Evolutionary conservation across 805 yeast species (phyloP).

Genomic region (Saccharomyces jurei): DNA sequence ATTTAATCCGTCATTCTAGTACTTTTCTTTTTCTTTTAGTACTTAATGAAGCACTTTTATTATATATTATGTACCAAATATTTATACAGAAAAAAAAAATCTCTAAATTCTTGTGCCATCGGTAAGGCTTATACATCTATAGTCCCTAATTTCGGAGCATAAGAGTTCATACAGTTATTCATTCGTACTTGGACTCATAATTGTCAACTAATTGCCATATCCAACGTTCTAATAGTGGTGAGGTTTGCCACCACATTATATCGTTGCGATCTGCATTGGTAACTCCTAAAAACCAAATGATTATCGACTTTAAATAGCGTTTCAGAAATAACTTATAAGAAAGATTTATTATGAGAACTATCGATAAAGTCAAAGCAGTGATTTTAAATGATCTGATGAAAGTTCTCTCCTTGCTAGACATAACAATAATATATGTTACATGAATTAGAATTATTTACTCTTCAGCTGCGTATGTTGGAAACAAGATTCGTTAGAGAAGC

Average conservation of each 20-base stretch:
- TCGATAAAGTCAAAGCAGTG: neutral
- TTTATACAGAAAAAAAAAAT: neutral
- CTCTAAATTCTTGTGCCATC: neutral
- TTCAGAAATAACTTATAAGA: neutral
- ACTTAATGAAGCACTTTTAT: neutral
- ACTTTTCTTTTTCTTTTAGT: neutral
- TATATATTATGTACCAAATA: neutral
- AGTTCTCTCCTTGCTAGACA: neutral
- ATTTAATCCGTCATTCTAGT: neutral
- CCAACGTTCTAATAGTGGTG: constrained; percentile 13
- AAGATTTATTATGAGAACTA: neutral
- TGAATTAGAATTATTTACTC: neutral
- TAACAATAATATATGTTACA: neutral
- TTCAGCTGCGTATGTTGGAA: neutral
- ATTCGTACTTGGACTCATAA: constrained; percentile 5
- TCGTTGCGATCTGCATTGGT: constrained; percentile 11
- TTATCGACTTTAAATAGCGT: neutral
- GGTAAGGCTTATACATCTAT: neutral
- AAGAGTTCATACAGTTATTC: neutral
- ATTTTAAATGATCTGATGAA: neutral
- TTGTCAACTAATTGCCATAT: constrained; percentile 22
- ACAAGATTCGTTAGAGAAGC: neutral
- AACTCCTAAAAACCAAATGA: neutral
- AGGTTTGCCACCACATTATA: constrained; percentile 26
- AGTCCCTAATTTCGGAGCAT: neutral